Base-by-base conservation (phyloP, 345 rosid species). In the Acer negundo region DNA sequence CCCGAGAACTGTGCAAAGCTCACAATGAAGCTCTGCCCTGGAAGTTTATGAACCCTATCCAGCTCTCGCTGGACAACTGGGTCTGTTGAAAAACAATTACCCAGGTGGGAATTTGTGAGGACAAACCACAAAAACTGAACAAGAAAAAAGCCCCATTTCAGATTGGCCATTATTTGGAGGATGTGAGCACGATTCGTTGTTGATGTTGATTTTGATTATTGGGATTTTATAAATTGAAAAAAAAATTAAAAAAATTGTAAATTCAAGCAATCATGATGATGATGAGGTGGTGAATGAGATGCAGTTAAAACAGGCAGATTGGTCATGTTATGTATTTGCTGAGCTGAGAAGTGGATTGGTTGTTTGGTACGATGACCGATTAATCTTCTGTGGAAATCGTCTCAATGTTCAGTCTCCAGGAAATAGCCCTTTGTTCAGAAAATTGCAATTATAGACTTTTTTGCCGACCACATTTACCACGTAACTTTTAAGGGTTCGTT, bases 1-100 rank as follows among this genome's bases (percentile, higher is more conserved):
- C 98, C 98, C 59, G 98, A 82, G 72, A 87, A 92, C 61, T 95
- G 96, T 6, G 87, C 86, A 81, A 95, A 95, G 86, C 74, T 81
- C 67, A 90, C 82, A 80, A 88, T 76, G 76, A 91, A 93, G 62
- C 55, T 28, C 80, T 90, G 99, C 42, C 98, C 98, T 12, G 98
- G 96, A 26, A 95, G 85, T 28, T 75, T 75, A 2, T 51, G 62
- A 77, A 95, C 91, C 81, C 83, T 85, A 86, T 95, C 97, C 42
- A 88, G 81, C 68, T 85, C 58, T 83, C 91, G 96, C 78, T 85
- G 91, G 61, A 73, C 69, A 70, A 68, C 53, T 46, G 87, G 82
- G 77, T 83, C 85, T 38, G 72, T 77, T 47, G 68, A 47, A 69
- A 78, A 23, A 75, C 80, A 22, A 44, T 10, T 72, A 22, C 76